A percentile compares a stretch with the other conserved stretches of the same genome.
Conservation (phyloP, 768 basidiomycete species). For the Lactarius trivialis region DNA sequence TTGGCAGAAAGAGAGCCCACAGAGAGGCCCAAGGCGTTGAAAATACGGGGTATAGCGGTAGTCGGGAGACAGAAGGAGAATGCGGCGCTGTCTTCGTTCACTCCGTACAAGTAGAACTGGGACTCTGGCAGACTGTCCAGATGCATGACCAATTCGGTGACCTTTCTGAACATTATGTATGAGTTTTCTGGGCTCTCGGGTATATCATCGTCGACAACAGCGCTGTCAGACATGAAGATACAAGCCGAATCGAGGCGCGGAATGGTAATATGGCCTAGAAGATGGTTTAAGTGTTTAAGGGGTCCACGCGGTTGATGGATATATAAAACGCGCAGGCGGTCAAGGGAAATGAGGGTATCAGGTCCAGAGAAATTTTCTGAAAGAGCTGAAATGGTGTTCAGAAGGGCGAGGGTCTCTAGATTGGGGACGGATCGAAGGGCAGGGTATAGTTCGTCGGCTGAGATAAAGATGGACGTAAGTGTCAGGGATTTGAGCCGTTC, state of each 20-base stretch:
- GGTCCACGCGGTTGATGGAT: slow-evolving; percentile 14
- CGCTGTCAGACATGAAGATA: slow-evolving; percentile 18
- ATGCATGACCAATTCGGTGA: slow-evolving; percentile 17
- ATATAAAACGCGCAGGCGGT: slow-evolving; percentile 14
- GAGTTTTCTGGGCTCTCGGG: slow-evolving; percentile 10
- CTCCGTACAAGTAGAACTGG: slow-evolving; percentile 17
- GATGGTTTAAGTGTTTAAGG: slow-evolving; percentile 15
- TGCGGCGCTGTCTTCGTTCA: slow-evolving; percentile 9
- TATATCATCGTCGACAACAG: slow-evolving; percentile 17
- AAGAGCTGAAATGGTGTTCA: slow-evolving; percentile 16
- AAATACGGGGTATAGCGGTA: slow-evolving; percentile 4
- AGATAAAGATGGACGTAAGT: slow-evolving; percentile 15
- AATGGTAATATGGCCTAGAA: slow-evolving; percentile 8
- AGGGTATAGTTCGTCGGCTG: slow-evolving; percentile 16
- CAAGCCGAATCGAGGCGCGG: slow-evolving; percentile 14
- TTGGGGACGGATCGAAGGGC: slow-evolving; percentile 17
- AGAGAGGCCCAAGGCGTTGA: slow-evolving; percentile 3
- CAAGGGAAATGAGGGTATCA: slow-evolving; percentile 7
- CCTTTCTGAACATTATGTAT: slow-evolving; percentile 7
- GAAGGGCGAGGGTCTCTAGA: slow-evolving; percentile 13
- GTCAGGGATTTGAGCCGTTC: slow-evolving; percentile 14
- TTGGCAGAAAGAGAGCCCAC: slow-evolving; percentile 13
- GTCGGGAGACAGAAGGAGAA: slow-evolving; percentile 19
- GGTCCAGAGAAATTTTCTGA: slow-evolving; percentile 16
- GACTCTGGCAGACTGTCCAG: slow-evolving; percentile 16